Percentiles rank a stretch among this genome's conserved stretches.
These are phyloP conservation scores for Coemansia sp. DNA, from an alignment of 192 early-diverging fungal genomes.

Conservation along the genomic window DNA sequence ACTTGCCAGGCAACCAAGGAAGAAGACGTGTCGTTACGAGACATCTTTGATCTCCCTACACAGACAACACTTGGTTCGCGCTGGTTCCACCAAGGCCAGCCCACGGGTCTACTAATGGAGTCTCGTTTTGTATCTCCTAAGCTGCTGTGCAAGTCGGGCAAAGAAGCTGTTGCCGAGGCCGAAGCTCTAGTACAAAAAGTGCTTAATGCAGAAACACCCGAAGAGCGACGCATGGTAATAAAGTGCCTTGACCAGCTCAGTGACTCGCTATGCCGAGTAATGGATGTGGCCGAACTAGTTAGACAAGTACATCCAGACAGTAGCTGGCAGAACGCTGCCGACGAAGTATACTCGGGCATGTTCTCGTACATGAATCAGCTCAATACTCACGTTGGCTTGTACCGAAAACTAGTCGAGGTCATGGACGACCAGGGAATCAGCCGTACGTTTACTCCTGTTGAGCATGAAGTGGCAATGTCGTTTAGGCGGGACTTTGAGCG, in stretches of 20 bases:
- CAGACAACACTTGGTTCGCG: constrained; percentile 43
- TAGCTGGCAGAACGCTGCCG: constrained; percentile 71
- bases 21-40: constrained; percentile 43
- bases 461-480: constrained; percentile 74
- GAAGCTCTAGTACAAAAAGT: constrained; percentile 34
- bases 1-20: constrained; percentile 24
- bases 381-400: constrained; percentile 88
- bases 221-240: constrained; percentile 73
- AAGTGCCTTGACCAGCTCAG: constrained; percentile 87
- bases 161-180: constrained; percentile 45
- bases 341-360: constrained; percentile 71
- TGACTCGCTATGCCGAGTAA: constrained; percentile 86
- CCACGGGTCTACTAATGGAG: constrained; percentile 54
- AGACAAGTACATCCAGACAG: constrained; percentile 85
- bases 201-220: constrained; percentile 19
- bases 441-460: constrained; percentile 64
- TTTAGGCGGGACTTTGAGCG: constrained; percentile 94
- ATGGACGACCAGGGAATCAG: constrained; percentile 63
- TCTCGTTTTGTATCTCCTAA: constrained; percentile 49
- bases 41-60: constrained; percentile 49
- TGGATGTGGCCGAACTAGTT: constrained; percentile 92
- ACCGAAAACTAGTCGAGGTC: constrained; percentile 71
- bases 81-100: constrained; percentile 52
- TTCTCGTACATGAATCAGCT: constrained; percentile 88
- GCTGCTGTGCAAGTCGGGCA: constrained; percentile 40